Base-by-base conservation (phyloP, 805 yeast genomes). In the Candida palmyrensis region DNA sequence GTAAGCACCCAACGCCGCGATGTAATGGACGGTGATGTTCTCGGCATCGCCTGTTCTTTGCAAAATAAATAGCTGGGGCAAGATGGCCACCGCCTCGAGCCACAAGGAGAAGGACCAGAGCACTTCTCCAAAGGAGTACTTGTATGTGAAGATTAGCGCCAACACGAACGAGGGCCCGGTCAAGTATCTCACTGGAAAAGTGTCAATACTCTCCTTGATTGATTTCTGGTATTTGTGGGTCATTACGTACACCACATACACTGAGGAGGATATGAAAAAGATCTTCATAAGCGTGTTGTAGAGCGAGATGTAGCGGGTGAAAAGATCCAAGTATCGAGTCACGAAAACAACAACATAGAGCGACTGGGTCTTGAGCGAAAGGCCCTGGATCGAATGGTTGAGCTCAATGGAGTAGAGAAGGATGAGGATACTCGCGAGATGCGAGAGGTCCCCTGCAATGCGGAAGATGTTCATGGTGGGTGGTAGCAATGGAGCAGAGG, bases 41-140 rank as follows among this genome's bases (percentile, higher is more conserved):
- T 84, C 83, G 3, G 96, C 89, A 48, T 83, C 82, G 12, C 96
- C 96, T 2, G 90, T 78, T 44, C 82, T 80, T 53, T 89, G 96
- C 38, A 92, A 68, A 76, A 92, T 75, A 57, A 82, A 88, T 53
- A 92, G 66, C 61, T 92, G 98, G 4, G 98, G 98, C 39, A 92
- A 60, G 36, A 92, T 88, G 8, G 96, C 95, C 21, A 85, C 83
- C 27, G 90, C 72, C 59, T 92, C 98, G 33, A 92, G 71, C 97
- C 97, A 92, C 32, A 88, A 62, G 11, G 90, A 79, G 50, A 88
- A 92, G 15, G 92, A 71, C 98, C 98, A 92, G 21, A 79, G 42
- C 7, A 85, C 49, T 49, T 85, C 95, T 9, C 70, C 40, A 9
- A 77, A 25, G 0, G 79, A 60, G 58, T 78, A 88, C 33, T 74